phyloP scores from a whole-genome alignment of 2,329 filamentous ascomycete genomes.

The Dactylella cylindrospora region DNA sequence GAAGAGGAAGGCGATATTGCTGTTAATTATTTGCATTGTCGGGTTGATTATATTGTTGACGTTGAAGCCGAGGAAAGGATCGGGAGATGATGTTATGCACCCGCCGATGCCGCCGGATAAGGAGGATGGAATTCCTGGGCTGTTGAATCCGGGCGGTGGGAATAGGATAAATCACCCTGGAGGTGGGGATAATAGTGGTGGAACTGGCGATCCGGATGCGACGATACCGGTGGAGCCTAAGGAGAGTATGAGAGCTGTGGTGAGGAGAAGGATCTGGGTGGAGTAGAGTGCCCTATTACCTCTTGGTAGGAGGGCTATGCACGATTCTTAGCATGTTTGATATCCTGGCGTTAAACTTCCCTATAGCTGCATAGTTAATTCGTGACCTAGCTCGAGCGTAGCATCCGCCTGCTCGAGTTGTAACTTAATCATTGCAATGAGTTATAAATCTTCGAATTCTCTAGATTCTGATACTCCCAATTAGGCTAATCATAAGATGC shows the following conservation, averaged over 20 bases:
- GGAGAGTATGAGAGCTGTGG: constrained; percentile 6
- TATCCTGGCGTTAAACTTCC: constrained; percentile 8
- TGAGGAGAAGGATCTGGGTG: constrained; percentile 3
- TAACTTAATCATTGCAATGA: too few species aligned
- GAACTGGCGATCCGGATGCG: constrained; percentile 32
- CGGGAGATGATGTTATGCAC: constrained; percentile 9
- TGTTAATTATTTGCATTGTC: constrained; percentile 80
- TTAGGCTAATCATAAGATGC: too few species aligned
- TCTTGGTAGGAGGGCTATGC: neutral
- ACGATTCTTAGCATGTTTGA: constrained; percentile 14
- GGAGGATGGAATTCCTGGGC: constrained; percentile 22
- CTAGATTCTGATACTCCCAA: too few species aligned
- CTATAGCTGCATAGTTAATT: neutral
- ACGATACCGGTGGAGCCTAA: constrained; percentile 8
- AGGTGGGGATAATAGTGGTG: neutral
- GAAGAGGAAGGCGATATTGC: constrained; percentile 87
- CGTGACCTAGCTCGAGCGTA: neutral
- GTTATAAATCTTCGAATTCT: too few species aligned
- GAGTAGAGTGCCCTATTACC: neutral
- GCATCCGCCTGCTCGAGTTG: too few species aligned
- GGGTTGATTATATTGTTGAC: constrained; percentile 82
- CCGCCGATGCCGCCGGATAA: constrained; percentile 30
- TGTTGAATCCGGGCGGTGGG: constrained; percentile 40
- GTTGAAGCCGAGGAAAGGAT: constrained; percentile 67
- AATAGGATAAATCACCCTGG: constrained; percentile 40